Conservation (phyloP, 257 asterid species). For the Fraxinus cuspidata region DNA sequence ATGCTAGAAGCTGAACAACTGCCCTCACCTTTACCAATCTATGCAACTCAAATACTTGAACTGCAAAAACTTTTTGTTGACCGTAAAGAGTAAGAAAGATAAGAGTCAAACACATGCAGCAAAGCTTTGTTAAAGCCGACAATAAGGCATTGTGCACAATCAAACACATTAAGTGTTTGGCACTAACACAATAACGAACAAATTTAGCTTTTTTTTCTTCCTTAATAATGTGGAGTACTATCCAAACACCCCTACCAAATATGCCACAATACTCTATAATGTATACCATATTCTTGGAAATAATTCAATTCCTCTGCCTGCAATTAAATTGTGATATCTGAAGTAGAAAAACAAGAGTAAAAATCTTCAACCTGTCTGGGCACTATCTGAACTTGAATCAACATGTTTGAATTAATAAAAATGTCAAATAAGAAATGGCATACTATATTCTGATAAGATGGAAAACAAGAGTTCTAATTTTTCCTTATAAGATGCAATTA, state of each 20-base stretch:
- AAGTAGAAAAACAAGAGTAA: no score
- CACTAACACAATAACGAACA: neutral
- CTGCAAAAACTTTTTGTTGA: conserved; percentile 85
- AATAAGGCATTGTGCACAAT: neutral
- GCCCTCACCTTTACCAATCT: conserved; percentile 68
- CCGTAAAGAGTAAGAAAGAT: conserved; percentile 39
- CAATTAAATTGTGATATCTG: no score
- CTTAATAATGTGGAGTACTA: neutral
- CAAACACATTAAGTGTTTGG: neutral
- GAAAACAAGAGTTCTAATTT: neutral
- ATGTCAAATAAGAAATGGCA: neutral
- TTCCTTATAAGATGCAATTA: no score
- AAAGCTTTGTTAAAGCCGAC: conserved; percentile 3
- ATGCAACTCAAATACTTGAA: conserved; percentile 96
- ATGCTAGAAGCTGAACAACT: neutral
- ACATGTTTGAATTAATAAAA: no score
- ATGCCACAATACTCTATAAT: neutral
- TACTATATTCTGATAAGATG: neutral
- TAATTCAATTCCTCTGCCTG: no score
- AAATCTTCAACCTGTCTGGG: neutral
- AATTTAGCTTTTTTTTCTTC: neutral
- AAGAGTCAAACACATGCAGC: conserved; percentile 10
- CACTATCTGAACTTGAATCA: neutral
- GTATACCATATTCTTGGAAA: neutral
- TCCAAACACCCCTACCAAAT: neutral